These are phyloP conservation scores for Nectriaceae sp. DNA, from an alignment of 2,329 filamentous ascomycete species.

Conservation along the genomic window DNA sequence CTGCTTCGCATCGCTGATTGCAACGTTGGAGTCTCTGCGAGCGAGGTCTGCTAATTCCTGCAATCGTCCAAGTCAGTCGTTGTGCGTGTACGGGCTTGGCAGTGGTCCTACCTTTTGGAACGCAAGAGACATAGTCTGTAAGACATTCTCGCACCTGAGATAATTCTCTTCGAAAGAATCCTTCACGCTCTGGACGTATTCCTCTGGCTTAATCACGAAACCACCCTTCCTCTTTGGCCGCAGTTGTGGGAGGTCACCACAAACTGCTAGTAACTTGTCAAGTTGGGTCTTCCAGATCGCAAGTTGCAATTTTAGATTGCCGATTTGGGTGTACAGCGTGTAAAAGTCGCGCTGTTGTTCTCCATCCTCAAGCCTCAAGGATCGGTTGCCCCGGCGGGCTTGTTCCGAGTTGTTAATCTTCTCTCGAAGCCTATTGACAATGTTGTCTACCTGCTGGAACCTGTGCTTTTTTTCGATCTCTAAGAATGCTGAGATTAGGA, in stretches of 20 bases:
- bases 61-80: not conserved
- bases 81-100: no score
- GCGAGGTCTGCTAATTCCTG: slow-evolving; percentile 7
- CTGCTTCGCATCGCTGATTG: slow-evolving; percentile 8
- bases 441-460: not conserved
- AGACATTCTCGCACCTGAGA: slow-evolving; percentile 5
- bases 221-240: not conserved
- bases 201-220: slow-evolving; percentile 5
- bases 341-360: not conserved
- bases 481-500: slow-evolving; percentile 5
- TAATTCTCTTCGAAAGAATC: slow-evolving; percentile 3
- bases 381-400: not conserved
- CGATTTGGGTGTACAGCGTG: not conserved
- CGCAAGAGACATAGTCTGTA: slow-evolving; percentile 4
- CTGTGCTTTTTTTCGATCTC: slow-evolving; percentile 3
- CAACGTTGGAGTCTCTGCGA: slow-evolving; percentile 2
- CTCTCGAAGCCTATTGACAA: not conserved
- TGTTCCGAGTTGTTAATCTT: not conserved
- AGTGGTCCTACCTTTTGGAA: slow-evolving; percentile 12
- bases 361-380: not conserved
- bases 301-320: not conserved
- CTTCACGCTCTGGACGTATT: not conserved
- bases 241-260: not conserved
- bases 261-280: not conserved
- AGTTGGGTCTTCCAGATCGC: not conserved